Percentiles rank a stretch among this genome's conserved stretches.
These are phyloP conservation scores for Ceriops decandra DNA, from an alignment of 345 rosid species.

Conservation along the genomic window DNA sequence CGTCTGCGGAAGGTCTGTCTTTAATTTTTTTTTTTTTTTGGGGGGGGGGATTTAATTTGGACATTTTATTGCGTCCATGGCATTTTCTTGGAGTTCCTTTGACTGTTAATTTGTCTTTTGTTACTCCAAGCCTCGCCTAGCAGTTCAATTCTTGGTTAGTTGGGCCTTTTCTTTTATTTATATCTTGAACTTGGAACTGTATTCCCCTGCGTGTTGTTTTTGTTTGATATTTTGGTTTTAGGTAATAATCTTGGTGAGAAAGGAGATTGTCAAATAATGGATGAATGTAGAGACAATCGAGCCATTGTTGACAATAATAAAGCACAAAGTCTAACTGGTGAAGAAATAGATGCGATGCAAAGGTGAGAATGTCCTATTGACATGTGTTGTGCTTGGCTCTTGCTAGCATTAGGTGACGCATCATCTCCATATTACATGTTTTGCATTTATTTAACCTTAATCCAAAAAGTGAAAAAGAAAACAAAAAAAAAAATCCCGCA, in stretches of 20 bases:
- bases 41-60: background rate
- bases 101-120: background rate
- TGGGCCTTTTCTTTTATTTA: background rate
- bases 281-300: slow-evolving; percentile 66
- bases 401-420: background rate
- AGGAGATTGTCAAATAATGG: slow-evolving; percentile 32
- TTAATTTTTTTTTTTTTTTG: background rate
- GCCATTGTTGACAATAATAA: slow-evolving; percentile 71
- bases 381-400: background rate
- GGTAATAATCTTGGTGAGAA: slow-evolving; percentile 38
- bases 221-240: slow-evolving; percentile 14
- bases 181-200: no score
- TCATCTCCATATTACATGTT: no score
- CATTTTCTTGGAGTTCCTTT: background rate
- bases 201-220: background rate
- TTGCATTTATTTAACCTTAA: no score
- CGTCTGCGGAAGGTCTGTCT: slow-evolving; percentile 48
- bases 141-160: background rate
- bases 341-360: slow-evolving; percentile 78
- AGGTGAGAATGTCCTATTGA: slow-evolving; percentile 33
- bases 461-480: no score
- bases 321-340: slow-evolving; percentile 74
- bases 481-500: no score
- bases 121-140: background rate
- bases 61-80: background rate